Evolutionary conservation across 1,284 basidiomycete species (phyloP), one percentile per base, ranked within the genome.

Genomic region (Tilletiaria anomala): DNA sequence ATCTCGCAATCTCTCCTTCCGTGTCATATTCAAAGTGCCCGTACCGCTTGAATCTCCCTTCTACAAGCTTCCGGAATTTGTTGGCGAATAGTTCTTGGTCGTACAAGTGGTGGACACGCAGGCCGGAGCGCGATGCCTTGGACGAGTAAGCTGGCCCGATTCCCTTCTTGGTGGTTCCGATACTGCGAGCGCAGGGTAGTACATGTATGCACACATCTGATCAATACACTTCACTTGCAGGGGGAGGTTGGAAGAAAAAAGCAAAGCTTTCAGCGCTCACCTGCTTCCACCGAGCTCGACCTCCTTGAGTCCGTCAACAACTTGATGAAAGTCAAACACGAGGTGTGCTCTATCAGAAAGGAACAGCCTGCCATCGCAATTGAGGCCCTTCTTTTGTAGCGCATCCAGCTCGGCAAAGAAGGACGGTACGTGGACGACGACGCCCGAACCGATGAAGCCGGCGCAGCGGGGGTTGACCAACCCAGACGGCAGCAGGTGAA

Each of bases 311-410:
- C 93, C 93, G 63, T 97, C 93, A 32, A 97, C 93, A 60, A 96
- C 93, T 72, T 97, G 91, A 71, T 97, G 91, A 70, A 97, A 97
- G 69, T 96, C 91, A 62, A 96, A 88, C 35, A 97, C 91, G 51
- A 97, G 79, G 55, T 93, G 87, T 2, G 91, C 87, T 51, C 91
- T 81, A 71, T 96, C 88, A 17, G 91, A 96, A 55, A 97, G 73
- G 69, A 94, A 83, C 17, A 97, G 72, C 32, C 93, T 79, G 49
- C 77, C 76, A 10, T 78, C 77, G 70, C 86, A 93, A 62, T 84
- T 77, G 43, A 97, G 77, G 18, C 51, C 89, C 75, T 94, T 82
- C 45, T 75, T 72, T 67, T 88, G 73, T 45, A 96, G 71, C 23
- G 78, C 79, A 59, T 96, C 88, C 29, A 97, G 75, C 72, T 97